Percentiles rank a stretch among this genome's conserved stretches.
These are phyloP conservation scores for Aspergillus sp. DNA, from an alignment of 2,329 filamentous ascomycete genomes.

Conservation along the genomic window DNA sequence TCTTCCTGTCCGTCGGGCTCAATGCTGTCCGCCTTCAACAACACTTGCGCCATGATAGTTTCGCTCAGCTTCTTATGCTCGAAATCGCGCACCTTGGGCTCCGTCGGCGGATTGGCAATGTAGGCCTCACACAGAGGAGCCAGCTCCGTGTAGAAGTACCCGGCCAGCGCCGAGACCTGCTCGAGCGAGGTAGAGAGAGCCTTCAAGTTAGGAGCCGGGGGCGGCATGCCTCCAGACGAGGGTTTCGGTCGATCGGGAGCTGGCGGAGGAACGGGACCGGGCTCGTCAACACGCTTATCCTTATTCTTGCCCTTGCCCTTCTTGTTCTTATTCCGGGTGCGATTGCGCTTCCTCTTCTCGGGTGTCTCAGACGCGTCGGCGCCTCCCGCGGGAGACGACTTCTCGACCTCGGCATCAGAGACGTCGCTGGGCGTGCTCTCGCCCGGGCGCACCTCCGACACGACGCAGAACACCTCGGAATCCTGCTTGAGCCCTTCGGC, in stretches of 20 bases:
- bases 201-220: constrained; percentile 37
- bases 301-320: constrained; percentile 29
- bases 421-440: constrained; percentile 32
- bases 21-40: constrained; percentile 65
- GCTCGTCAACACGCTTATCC: constrained; percentile 18
- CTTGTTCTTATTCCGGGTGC: constrained; percentile 17
- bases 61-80: constrained; percentile 47
- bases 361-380: constrained; percentile 9
- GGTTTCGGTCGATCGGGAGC: constrained; percentile 15
- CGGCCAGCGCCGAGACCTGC: constrained; percentile 37
- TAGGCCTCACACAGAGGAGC: constrained; percentile 40
- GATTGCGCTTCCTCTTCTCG: constrained; percentile 17
- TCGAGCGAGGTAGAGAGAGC: constrained; percentile 33
- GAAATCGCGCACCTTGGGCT: constrained; percentile 40
- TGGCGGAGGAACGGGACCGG: constrained; percentile 18
- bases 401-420: constrained; percentile 29
- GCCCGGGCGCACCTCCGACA: constrained; percentile 38
- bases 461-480: constrained; percentile 47
- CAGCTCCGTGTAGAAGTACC: constrained; percentile 39
- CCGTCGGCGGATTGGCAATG: constrained; percentile 39
- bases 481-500: constrained; percentile 49
- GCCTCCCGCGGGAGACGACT: constrained; percentile 12
- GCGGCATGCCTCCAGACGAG: constrained; percentile 20
- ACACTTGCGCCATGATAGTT: constrained; percentile 43
- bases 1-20: constrained; percentile 68